phyloP scores from a whole-genome alignment of 371 early-diverging fungal genomes.

The Zychaea mexicana region DNA sequence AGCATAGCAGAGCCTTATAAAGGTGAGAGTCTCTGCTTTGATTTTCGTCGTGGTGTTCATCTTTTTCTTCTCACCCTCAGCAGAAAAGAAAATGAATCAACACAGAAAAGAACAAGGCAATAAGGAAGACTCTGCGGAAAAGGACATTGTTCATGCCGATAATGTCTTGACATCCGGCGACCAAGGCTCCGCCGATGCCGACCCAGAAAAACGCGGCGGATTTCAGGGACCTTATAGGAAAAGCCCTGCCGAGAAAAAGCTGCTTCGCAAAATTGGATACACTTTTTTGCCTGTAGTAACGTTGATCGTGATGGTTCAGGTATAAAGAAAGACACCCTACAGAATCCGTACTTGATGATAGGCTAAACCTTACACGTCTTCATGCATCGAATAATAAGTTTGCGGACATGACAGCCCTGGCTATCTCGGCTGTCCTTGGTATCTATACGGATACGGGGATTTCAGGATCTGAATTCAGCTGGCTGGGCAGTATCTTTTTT shows the following conservation, averaged over 20 bases:
- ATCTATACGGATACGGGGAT: conserved; percentile 26
- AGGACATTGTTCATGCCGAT: not conserved
- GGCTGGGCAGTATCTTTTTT: conserved; percentile 14
- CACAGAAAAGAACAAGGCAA: not conserved
- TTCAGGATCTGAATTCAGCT: conserved; percentile 23
- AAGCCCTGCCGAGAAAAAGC: conserved; percentile 23
- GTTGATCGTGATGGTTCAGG: conserved; percentile 33
- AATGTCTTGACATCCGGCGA: not conserved
- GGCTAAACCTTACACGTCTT: not conserved
- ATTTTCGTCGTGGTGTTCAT: too few relatives aligned
- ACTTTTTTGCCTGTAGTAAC: conserved; percentile 27
- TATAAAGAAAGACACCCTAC: not conserved
- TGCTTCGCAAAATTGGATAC: conserved; percentile 29
- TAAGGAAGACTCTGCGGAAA: too few relatives aligned
- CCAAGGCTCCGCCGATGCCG: too few relatives aligned
- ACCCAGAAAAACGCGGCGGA: not conserved
- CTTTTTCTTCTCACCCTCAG: too few relatives aligned
- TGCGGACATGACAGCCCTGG: conserved; percentile 32
- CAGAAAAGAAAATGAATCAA: too few relatives aligned
- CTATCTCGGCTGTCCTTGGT: conserved; percentile 26
- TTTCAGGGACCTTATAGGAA: not conserved
- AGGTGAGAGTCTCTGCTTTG: too few relatives aligned
- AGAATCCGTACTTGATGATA: not conserved
- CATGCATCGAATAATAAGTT: conserved; percentile 4
- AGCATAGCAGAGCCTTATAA: too few relatives aligned